Percentiles rank a stretch among this genome's conserved stretches.
phyloP scores from a whole-genome alignment of 371 early-diverging fungal genomes.

The Ordospora pajunii region DNA sequence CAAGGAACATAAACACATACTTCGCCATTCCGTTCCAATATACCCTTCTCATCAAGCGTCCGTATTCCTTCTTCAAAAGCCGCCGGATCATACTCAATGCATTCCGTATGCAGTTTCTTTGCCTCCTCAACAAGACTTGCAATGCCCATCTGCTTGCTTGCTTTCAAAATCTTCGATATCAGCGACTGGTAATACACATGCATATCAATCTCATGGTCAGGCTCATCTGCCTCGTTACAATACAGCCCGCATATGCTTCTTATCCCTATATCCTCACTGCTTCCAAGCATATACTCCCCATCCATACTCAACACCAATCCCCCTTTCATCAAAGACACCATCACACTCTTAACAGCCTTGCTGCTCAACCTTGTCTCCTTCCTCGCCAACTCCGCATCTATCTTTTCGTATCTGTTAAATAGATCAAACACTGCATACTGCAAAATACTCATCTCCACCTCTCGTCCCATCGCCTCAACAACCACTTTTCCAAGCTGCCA shows the following conservation, averaged over 20 bases:
- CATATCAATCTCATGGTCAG: constrained; percentile 15
- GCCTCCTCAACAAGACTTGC: not conserved
- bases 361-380: not conserved
- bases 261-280: not conserved
- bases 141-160: not conserved
- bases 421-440: constrained; percentile 19
- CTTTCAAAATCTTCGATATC: constrained; percentile 22
- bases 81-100: not conserved
- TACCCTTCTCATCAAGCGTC: constrained; percentile 29
- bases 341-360: not conserved
- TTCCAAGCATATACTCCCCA: not conserved
- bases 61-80: not conserved
- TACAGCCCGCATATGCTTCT: not conserved
- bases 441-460: constrained; percentile 13
- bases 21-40: constrained; percentile 12
- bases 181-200: constrained; percentile 17
- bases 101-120: not conserved
- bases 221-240: not conserved
- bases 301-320: not conserved
- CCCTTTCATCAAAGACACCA: not conserved
- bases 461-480: not conserved
- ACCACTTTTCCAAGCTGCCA: constrained; percentile 12
- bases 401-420: not conserved
- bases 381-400: not conserved
- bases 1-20: constrained; percentile 3